A percentile compares a stretch with the other conserved stretches of the same genome.
phyloP scores from a whole-genome alignment of 495 filamentous ascomycete species.

The Oidiodendron maius region DNA sequence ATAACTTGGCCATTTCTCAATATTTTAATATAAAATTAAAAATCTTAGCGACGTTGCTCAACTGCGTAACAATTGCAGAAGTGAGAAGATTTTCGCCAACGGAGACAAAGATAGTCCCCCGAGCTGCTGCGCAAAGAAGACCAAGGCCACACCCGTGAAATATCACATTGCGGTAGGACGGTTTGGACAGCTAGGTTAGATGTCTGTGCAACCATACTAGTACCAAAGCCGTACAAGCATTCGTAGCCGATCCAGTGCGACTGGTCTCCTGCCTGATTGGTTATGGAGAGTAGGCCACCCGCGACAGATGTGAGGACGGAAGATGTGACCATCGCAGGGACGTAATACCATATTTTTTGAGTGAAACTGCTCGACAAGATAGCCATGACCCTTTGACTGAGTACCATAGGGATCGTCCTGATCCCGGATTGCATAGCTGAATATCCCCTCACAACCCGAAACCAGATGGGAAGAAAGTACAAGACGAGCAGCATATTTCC shows the following conservation, averaged over 20 bases:
- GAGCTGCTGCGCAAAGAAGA: slow-evolving; percentile 52
- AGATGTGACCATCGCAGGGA: slow-evolving; percentile 56
- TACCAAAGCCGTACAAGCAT: slow-evolving; percentile 52
- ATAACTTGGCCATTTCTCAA: too few species aligned
- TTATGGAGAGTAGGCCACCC: slow-evolving; percentile 58
- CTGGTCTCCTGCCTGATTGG: slow-evolving; percentile 25
- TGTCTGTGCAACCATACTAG: slow-evolving; percentile 56
- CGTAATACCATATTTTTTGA: slow-evolving; percentile 54
- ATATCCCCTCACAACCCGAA: slow-evolving; percentile 30
- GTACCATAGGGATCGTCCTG: slow-evolving; percentile 57
- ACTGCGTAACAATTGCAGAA: too few species aligned
- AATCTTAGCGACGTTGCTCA: too few species aligned
- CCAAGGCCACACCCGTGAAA: slow-evolving; percentile 50
- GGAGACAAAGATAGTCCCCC: slow-evolving; percentile 55
- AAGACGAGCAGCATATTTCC: slow-evolving; percentile 13
- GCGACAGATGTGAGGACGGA: slow-evolving; percentile 57
- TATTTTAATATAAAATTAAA: too few species aligned
- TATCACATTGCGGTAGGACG: slow-evolving; percentile 37
- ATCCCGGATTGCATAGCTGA: slow-evolving; percentile 63
- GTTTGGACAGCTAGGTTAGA: slow-evolving; percentile 48
- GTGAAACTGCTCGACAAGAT: slow-evolving; percentile 35
- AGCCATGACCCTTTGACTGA: slow-evolving; percentile 49
- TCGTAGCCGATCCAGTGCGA: slow-evolving; percentile 59
- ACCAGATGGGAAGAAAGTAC: slow-evolving; percentile 20
- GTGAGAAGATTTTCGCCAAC: slow-evolving; percentile 40